Conservation (phyloP, 2,329 filamentous ascomycete species). For the Orbilia oligospora region DNA sequence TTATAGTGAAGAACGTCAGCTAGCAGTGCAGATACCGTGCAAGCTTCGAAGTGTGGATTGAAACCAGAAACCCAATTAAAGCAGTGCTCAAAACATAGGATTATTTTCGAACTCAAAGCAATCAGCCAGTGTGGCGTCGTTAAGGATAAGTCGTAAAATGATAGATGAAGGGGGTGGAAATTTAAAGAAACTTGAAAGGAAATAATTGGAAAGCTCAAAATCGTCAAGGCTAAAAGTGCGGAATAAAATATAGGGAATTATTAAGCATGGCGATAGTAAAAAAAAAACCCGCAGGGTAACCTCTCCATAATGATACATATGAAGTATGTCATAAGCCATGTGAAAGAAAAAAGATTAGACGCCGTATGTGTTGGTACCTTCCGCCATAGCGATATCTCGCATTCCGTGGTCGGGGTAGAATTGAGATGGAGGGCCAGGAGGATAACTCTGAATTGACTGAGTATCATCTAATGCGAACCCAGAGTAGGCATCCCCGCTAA, state of each 20-base stretch:
- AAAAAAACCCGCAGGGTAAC: slow-evolving; percentile 18
- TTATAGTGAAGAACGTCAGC: slow-evolving; percentile 7
- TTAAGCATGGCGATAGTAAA: slow-evolving; percentile 1
- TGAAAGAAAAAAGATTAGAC: not conserved
- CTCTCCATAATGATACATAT: slow-evolving; percentile 42
- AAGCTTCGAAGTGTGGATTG: slow-evolving; percentile 16
- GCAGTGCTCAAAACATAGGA: slow-evolving; percentile 16
- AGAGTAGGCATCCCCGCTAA: slow-evolving; percentile 8
- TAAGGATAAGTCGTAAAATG: slow-evolving; percentile 40
- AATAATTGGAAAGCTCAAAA: not conserved
- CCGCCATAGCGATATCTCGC: slow-evolving; percentile 8
- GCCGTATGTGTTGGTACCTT: slow-evolving; percentile 1
- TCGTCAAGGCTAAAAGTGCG: slow-evolving; percentile 23
- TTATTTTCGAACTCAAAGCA: slow-evolving; percentile 14
- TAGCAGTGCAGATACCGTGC: slow-evolving; percentile 25
- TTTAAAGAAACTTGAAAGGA: not conserved
- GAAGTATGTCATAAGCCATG: slow-evolving; percentile 9
- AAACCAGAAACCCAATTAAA: slow-evolving; percentile 2
- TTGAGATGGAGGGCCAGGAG: slow-evolving; percentile 1
- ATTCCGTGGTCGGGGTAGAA: slow-evolving; percentile 12
- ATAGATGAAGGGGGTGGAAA: slow-evolving; percentile 3
- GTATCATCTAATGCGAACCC: slow-evolving; percentile 6
- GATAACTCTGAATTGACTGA: slow-evolving; percentile 8
- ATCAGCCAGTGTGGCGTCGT: slow-evolving; percentile 35
- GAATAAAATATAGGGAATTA: slow-evolving; percentile 5